These are phyloP conservation scores for Lecanosticta acicola DNA, from an alignment of 2,329 filamentous ascomycete genomes.

Conservation along the genomic window DNA sequence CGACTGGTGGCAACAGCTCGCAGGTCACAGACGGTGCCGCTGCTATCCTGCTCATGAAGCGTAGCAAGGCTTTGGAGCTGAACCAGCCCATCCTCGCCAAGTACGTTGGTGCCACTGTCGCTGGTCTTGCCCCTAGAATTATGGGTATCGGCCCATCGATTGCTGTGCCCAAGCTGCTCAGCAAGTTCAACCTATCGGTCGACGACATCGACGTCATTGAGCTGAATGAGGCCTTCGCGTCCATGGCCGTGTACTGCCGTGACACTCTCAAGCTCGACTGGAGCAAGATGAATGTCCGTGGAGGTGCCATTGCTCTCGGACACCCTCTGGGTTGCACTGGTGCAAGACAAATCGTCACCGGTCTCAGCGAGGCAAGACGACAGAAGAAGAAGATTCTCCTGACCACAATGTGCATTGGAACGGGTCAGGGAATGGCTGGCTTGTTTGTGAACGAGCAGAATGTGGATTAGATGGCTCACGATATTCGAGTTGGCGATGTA, in stretches of 20 bases:
- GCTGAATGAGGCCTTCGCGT: constrained; percentile 96
- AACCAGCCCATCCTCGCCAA: constrained; percentile 91
- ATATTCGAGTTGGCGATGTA: no score
- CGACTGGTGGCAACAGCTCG: constrained; percentile 87
- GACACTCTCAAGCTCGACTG: constrained; percentile 60
- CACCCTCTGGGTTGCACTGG: constrained; percentile 79
- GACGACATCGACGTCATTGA: constrained; percentile 85
- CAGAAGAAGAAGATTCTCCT: constrained; percentile 50
- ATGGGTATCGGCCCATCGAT: constrained; percentile 87
- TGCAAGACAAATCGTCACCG: constrained; percentile 78
- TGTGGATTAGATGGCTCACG: neutral
- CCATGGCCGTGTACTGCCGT: constrained; percentile 89
- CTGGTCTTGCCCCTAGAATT: constrained; percentile 84
- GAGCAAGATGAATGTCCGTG: constrained; percentile 73
- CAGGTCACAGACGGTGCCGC: constrained; percentile 94
- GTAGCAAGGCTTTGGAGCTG: constrained; percentile 77
- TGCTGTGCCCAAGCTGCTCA: constrained; percentile 73
- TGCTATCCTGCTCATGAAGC: constrained; percentile 88
- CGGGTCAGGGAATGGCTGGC: constrained; percentile 62
- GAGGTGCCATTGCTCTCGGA: constrained; percentile 76
- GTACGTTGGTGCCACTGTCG: constrained; percentile 85
- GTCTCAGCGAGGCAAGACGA: constrained; percentile 39
- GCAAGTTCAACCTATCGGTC: constrained; percentile 69
- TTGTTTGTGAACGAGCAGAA: constrained; percentile 60
- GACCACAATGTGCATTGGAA: constrained; percentile 82